Conservation (phyloP, 352 stramenopile genomes). For the Globisporangium iwayamae region DNA sequence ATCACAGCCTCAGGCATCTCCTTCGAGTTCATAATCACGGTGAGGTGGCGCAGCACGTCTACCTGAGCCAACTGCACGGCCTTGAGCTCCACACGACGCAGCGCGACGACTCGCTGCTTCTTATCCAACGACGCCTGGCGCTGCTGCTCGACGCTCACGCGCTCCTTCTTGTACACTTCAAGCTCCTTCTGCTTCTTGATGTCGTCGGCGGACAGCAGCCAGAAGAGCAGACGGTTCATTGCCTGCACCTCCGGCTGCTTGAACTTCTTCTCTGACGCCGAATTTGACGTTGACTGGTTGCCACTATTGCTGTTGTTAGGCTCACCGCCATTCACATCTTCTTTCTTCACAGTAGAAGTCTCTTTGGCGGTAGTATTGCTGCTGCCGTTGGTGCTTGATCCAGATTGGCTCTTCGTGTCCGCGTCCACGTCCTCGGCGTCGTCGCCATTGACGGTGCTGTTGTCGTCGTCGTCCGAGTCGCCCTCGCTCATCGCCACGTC, state of each 20-base stretch:
- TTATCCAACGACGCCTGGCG: constrained; percentile 70
- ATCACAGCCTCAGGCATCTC: constrained; percentile 57
- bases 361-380: too few relatives aligned
- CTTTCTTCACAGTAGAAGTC: constrained; percentile 7
- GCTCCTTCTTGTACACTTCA: constrained; percentile 77
- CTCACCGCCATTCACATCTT: constrained; percentile 8
- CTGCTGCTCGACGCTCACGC: constrained; percentile 59
- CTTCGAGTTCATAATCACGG: constrained; percentile 58
- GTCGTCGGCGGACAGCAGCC: constrained; percentile 83
- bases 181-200: constrained; percentile 80
- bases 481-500: constrained; percentile 36
- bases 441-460: constrained; percentile 35
- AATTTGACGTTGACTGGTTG: not conserved
- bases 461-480: constrained; percentile 47
- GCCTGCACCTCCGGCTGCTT: constrained; percentile 87
- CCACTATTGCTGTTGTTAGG: not conserved
- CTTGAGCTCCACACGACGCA: constrained; percentile 80
- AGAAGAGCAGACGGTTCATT: constrained; percentile 86
- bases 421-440: constrained; percentile 24
- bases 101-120: constrained; percentile 48
- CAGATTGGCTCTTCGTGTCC: constrained; percentile 21
- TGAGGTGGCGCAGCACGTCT: constrained; percentile 70
- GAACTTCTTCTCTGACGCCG: constrained; percentile 40
- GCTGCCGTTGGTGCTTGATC: not conserved
- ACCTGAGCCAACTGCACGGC: constrained; percentile 82